Percentiles rank a stretch among this genome's conserved stretches.
phyloP scores from a whole-genome alignment of 2,329 filamentous ascomycete species.

The Penicillium sp. region DNA sequence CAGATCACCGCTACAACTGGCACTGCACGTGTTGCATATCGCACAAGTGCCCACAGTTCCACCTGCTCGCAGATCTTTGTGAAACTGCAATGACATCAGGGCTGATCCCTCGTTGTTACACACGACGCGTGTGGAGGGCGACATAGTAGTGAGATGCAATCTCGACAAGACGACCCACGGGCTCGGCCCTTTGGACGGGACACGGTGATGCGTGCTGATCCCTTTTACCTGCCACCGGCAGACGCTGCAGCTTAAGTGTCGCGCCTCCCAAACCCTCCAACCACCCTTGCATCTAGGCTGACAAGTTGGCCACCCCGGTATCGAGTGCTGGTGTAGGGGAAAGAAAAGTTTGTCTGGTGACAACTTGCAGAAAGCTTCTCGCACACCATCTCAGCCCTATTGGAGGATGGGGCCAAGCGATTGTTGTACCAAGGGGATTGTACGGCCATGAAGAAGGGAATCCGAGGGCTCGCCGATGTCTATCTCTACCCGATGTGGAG shows the following conservation, averaged over 20 bases:
- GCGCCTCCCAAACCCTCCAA: constrained; percentile 1
- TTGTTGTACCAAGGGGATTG: constrained; percentile 7
- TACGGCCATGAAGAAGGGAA: constrained; percentile 1
- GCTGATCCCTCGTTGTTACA: constrained; percentile 1
- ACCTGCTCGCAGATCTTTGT: constrained; percentile 1
- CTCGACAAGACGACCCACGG: neutral
- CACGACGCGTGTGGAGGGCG: neutral
- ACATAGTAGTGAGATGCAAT: neutral
- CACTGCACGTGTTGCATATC: too few relatives aligned
- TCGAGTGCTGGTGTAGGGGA: neutral
- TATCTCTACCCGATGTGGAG: constrained; percentile 4
- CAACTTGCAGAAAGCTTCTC: constrained; percentile 9
- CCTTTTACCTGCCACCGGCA: constrained; percentile 1
- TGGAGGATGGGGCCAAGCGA: neutral
- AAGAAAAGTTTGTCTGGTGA: constrained; percentile 6
- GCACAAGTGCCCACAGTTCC: neutral
- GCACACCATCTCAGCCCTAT: constrained; percentile 7
- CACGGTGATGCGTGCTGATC: neutral
- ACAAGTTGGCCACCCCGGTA: constrained; percentile 3
- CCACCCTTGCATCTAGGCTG: constrained; percentile 10
- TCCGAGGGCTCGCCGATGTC: neutral
- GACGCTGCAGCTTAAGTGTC: constrained; percentile 10
- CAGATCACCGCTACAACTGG: too few relatives aligned
- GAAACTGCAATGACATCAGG: constrained; percentile 1
- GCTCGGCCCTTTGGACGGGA: neutral